A percentile compares a stretch with the other conserved stretches of the same genome.
Conservation (phyloP, 2,329 filamentous ascomycete genomes). For the Endoconidiophora laricicola region DNA sequence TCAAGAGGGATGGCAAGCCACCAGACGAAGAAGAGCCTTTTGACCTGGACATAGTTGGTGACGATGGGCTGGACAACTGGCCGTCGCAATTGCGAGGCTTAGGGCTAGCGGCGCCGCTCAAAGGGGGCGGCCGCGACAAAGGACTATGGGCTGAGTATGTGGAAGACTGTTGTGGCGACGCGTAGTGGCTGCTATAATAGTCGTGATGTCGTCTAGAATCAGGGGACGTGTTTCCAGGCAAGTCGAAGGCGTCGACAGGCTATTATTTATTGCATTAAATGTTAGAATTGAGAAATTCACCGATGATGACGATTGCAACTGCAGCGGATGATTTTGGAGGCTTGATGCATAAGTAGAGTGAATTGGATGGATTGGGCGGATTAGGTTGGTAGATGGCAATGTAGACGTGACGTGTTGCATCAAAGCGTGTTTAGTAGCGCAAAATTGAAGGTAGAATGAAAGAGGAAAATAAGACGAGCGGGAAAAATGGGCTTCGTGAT, state of each 20-base stretch:
- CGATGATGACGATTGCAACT: not conserved
- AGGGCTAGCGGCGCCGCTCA: constrained; percentile 11
- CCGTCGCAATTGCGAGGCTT: not conserved
- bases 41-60: constrained; percentile 23
- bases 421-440: not conserved
- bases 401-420: not conserved
- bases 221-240: constrained; percentile 4
- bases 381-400: not conserved
- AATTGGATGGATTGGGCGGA: not conserved
- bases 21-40: constrained; percentile 8
- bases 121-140: constrained; percentile 21
- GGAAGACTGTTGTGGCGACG: constrained; percentile 27
- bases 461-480: not conserved
- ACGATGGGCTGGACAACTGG: constrained; percentile 26
- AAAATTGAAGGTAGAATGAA: not conserved
- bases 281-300: not conserved
- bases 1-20: constrained; percentile 13
- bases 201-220: constrained; percentile 3
- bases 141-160: constrained; percentile 34
- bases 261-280: not conserved
- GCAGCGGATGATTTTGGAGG: not conserved
- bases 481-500: constrained; percentile 12
- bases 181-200: constrained; percentile 27
- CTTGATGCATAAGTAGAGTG: not conserved
- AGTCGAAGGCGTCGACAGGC: constrained; percentile 1